These are phyloP conservation scores for Sarocladium oryzae DNA, from an alignment of 2,329 filamentous ascomycete species.

Conservation along the genomic window DNA sequence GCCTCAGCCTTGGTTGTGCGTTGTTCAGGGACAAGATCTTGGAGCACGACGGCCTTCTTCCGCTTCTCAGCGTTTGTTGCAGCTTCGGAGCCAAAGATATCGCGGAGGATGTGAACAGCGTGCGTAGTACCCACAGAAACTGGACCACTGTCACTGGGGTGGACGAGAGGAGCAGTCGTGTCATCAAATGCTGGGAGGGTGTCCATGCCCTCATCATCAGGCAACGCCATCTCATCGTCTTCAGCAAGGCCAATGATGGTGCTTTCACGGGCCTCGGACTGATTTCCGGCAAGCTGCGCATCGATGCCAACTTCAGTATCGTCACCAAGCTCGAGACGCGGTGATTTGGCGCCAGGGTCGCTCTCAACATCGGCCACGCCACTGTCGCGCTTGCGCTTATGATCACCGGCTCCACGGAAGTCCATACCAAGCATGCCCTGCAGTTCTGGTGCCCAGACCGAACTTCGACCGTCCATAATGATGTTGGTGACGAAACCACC, in stretches of 20 bases:
- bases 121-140: slow-evolving; percentile 91
- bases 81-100: slow-evolving; percentile 72
- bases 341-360: slow-evolving; percentile 60
- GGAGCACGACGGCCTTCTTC: slow-evolving; percentile 79
- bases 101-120: slow-evolving; percentile 88
- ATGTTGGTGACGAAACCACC: slow-evolving; percentile 86
- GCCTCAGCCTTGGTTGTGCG: slow-evolving; percentile 81
- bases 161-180: slow-evolving; percentile 66
- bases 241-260: slow-evolving; percentile 60
- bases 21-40: slow-evolving; percentile 78
- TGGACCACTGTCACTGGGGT: slow-evolving; percentile 72
- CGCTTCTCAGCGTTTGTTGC: slow-evolving; percentile 65
- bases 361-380: slow-evolving; percentile 74
- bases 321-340: slow-evolving; percentile 62
- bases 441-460: slow-evolving; percentile 85
- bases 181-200: slow-evolving; percentile 65
- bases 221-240: slow-evolving; percentile 37
- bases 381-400: slow-evolving; percentile 91
- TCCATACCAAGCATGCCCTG: slow-evolving; percentile 88
- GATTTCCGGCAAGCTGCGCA: slow-evolving; percentile 46
- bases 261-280: slow-evolving; percentile 49
- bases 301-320: slow-evolving; percentile 49
- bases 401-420: slow-evolving; percentile 67
- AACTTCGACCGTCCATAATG: slow-evolving; percentile 71
- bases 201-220: slow-evolving; percentile 34